Evolutionary conservation across 1,284 basidiomycete genomes (phyloP), one percentile per base, ranked within the genome.

Genomic region (Ceratobasidium sp.): DNA sequence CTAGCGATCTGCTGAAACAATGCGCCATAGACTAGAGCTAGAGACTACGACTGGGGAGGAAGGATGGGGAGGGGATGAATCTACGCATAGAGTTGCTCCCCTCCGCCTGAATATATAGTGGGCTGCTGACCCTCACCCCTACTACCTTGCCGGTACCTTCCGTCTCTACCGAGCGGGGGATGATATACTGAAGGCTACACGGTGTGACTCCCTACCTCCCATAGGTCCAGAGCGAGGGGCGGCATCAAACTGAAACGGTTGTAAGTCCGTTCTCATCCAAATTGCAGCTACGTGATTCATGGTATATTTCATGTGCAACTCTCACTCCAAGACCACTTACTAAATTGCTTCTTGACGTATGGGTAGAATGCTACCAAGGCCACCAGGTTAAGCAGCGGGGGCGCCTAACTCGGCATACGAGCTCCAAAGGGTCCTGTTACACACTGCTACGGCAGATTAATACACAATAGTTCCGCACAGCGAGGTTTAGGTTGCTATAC

Each of bases 171-270:
- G 13, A 15, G 56, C 1, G 1, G 56, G 40, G 25, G 56, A 71
- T 71, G 69, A 71, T 44, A 49, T 51, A 11, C 25, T 37, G 69
- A 71, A 71, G 69, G 69, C 69, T 49, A 56, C 44, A 19, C 13
- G 19, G 32, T 22, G 40, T 56, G 29, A 61, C 32, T 29, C 34
- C 25, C 25, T 37, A 13, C 17, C 43, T 70, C 40, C 22, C 69
- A 57, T 61, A 34, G 37, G 34, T 13, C 43, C 56, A 61, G 43
- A 49, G 40, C 37, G 22, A 56, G 43, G 69, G 54, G 70, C 70
- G 70, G 70, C 40, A 74, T 54, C 70, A 74, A 74, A 74, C 70
- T 64, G 59, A 74, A 74, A 74, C 70, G 3, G 34, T 54, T 32
- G 59, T 49, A 17, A 59, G 19, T n/a, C 25, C 37, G 29, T 15